Base-by-base conservation (phyloP, 2,329 filamentous ascomycete genomes). In the Fusarium sp. region DNA sequence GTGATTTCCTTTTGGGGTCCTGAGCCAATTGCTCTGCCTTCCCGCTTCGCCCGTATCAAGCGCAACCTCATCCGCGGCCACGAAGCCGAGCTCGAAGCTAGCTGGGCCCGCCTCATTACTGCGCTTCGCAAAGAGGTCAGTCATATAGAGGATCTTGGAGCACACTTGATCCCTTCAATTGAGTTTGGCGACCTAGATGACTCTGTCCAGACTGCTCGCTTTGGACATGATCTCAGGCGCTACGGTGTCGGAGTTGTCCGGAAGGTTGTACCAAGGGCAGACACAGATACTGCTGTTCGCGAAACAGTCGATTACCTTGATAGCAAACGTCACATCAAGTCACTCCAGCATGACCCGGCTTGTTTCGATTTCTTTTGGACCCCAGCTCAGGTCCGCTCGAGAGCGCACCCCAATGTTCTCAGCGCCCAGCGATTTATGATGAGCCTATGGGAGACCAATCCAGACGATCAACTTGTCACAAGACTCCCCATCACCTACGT, bases 321-420 rank as follows among this genome's bases (percentile, higher is more conserved):
- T 23, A 71, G 69, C 59, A 77, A 76, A 52, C 74, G 73, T 27
- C 71, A 76, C 52, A 71, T 78, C 49, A 79, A 77, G 38, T 67
- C 76, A 8, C 70, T 76, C 14, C 71, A 73, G 27, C 78, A 80
- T 72, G 88, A 90, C 42, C 91, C 91, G 8, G 89, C 90, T 3
- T 92, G 92, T 55, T 92, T 90, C 80, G 91, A 93, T 79, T 87
- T 92, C 75, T 93, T 92, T 81, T 93, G 91, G 91, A 91, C 90
- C 8, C 90, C 90, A 0, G 87, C 90, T 2, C 91, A 93, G 80
- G 86, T 91, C 59, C 86, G 88, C 73, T 89, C 90, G n/a, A 87
- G 91, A 27, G 88, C 89, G 1, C 89, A 93, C 72, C 88, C 90
- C 6, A 86, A 88, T 71, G 85, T 93, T 65, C 83, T 93, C 42